A percentile compares a stretch with the other conserved stretches of the same genome.
Evolutionary conservation across 768 basidiomycete species (phyloP).

Genomic region (Saitozyma podzolica): DNA sequence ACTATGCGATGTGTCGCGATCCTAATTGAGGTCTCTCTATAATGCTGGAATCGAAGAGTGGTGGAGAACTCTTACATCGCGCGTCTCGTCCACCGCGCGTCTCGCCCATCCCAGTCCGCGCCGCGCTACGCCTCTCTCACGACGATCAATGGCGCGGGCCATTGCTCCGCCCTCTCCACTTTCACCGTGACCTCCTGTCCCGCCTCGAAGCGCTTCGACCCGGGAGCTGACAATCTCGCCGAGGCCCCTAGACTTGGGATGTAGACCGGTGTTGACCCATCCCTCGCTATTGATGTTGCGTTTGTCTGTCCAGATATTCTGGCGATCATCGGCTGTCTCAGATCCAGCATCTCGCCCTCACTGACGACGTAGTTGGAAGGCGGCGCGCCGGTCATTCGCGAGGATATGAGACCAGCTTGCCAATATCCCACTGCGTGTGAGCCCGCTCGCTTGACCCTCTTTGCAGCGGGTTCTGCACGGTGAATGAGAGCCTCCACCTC

Average conservation of each 20-base stretch:
- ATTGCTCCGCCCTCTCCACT: constrained; percentile 13
- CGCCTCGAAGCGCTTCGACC: constrained; percentile 2
- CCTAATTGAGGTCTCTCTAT: background rate
- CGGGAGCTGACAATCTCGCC: constrained; percentile 5
- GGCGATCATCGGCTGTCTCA: constrained; percentile 15
- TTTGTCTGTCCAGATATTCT: constrained; percentile 7
- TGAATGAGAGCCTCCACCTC: constrained; percentile 18
- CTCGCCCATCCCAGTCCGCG: no score
- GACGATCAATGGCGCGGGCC: constrained; percentile 23
- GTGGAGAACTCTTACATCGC: background rate
- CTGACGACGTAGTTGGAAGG: constrained; percentile 1
- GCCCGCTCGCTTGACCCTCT: constrained; percentile 12
- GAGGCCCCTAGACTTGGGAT: constrained; percentile 15
- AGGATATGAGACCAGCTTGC: constrained; percentile 17
- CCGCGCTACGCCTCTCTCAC: constrained; percentile 8
- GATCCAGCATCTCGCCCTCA: constrained; percentile 15
- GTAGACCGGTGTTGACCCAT: constrained; percentile 13
- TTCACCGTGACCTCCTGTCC: constrained; percentile 33
- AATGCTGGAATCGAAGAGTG: background rate
- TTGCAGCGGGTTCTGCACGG: constrained; percentile 14
- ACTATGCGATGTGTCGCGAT: constrained; percentile 15
- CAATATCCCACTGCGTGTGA: constrained; percentile 24
- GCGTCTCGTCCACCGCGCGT: background rate
- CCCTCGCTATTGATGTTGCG: background rate
- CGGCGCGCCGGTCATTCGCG: background rate